Percentiles rank a stretch among this genome's conserved stretches.
These are phyloP conservation scores for Aspergillus tamarii DNA, from an alignment of 2,329 filamentous ascomycete genomes.

Conservation along the genomic window DNA sequence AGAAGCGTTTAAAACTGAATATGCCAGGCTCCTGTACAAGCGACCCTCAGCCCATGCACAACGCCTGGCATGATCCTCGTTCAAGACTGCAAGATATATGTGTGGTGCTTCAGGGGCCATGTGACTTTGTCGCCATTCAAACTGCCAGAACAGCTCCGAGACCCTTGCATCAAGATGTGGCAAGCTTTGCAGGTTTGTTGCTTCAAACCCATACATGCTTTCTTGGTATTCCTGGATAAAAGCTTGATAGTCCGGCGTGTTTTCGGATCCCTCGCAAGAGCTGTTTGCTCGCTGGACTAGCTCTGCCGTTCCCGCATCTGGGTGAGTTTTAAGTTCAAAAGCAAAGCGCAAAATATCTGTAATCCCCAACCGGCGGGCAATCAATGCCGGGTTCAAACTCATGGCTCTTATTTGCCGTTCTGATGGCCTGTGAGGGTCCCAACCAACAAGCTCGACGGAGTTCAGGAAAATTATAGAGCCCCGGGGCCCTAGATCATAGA, in stretches of 20 bases:
- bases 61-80: slow-evolving; percentile 59
- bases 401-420: slow-evolving; percentile 33
- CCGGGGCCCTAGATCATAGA: slow-evolving; percentile 67
- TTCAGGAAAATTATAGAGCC: slow-evolving; percentile 70
- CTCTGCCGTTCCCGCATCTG: slow-evolving; percentile 32
- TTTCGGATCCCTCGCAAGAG: slow-evolving; percentile 17
- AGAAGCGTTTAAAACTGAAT: slow-evolving; percentile 53
- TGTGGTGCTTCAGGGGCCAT: slow-evolving; percentile 32
- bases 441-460: slow-evolving; percentile 56
- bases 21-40: slow-evolving; percentile 57
- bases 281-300: slow-evolving; percentile 37
- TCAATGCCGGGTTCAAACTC: slow-evolving; percentile 41
- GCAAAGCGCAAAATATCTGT: slow-evolving; percentile 40
- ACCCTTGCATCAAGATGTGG: slow-evolving; percentile 52
- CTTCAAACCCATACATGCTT: not conserved
- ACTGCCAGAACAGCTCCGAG: slow-evolving; percentile 56
- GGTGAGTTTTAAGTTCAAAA: slow-evolving; percentile 42
- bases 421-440: slow-evolving; percentile 16
- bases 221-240: slow-evolving; percentile 43
- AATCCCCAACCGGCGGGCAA: slow-evolving; percentile 40
- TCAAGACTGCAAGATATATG: slow-evolving; percentile 68
- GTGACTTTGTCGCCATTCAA: slow-evolving; percentile 28
- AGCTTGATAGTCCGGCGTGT: slow-evolving; percentile 26
- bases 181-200: slow-evolving; percentile 3
- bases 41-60: slow-evolving; percentile 62